Percentiles rank a stretch among this genome's conserved stretches.
These are phyloP conservation scores for Brasilioporus rufonigricans DNA, from an alignment of 768 basidiomycete species.

Conservation along the genomic window DNA sequence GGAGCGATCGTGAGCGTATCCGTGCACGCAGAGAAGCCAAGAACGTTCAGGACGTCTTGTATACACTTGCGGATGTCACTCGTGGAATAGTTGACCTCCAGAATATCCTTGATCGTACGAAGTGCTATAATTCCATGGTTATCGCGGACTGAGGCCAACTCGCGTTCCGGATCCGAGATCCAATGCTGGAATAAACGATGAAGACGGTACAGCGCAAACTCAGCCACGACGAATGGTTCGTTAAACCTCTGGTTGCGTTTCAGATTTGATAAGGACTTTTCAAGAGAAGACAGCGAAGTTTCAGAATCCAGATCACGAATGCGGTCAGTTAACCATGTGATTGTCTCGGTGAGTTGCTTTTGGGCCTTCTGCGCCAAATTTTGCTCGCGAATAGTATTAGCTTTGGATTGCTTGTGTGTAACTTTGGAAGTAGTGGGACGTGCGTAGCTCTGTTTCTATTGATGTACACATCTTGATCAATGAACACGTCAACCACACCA, in stretches of 20 bases:
- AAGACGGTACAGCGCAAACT: constrained; percentile 51
- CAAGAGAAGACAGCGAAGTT: constrained; percentile 16
- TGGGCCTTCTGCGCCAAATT: constrained; percentile 44
- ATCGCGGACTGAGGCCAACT: constrained; percentile 41
- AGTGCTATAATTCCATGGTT: constrained; percentile 45
- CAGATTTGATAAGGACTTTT: constrained; percentile 37
- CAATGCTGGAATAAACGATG: constrained; percentile 52
- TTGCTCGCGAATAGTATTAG: constrained; percentile 42
- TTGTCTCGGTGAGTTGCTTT: constrained; percentile 38
- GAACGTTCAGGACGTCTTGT: constrained; percentile 36
- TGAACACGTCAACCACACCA: neutral
- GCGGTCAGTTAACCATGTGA: constrained; percentile 53
- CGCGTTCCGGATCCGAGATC: constrained; percentile 45
- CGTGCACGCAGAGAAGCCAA: constrained; percentile 48
- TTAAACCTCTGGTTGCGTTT: constrained; percentile 44
- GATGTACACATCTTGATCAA: neutral
- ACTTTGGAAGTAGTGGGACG: constrained; percentile 26
- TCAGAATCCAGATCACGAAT: constrained; percentile 36
- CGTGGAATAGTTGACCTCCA: constrained; percentile 33
- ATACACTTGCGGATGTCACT: constrained; percentile 35
- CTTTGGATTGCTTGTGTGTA: constrained; percentile 31
- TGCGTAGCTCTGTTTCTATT: constrained; percentile 16
- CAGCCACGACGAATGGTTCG: constrained; percentile 43
- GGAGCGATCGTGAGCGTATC: constrained; percentile 15
- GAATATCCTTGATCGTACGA: constrained; percentile 46